phyloP scores from a whole-genome alignment of 2,329 filamentous ascomycete genomes.

The Fusarium equiseti region DNA sequence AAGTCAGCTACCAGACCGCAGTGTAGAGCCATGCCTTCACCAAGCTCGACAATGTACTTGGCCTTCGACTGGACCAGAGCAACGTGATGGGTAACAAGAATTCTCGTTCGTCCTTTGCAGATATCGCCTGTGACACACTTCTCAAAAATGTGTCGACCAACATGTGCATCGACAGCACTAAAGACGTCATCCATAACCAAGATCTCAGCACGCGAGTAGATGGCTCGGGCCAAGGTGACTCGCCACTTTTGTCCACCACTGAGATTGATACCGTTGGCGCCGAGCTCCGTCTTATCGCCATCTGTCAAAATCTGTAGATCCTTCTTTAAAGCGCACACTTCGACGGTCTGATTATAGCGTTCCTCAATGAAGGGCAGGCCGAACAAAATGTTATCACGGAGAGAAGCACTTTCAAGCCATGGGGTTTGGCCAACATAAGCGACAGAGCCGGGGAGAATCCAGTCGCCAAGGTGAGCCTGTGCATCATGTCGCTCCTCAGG shows the following conservation, averaged over 20 bases:
- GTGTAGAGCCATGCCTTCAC: slow-evolving; percentile 73
- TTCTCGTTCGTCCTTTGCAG: slow-evolving; percentile 76
- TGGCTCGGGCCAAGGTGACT: slow-evolving; percentile 80
- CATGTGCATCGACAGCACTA: slow-evolving; percentile 84
- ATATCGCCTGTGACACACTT: slow-evolving; percentile 79
- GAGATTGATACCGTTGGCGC: slow-evolving; percentile 85
- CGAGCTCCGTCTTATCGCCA: slow-evolving; percentile 84
- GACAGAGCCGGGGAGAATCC: slow-evolving; percentile 76
- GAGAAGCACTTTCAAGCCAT: slow-evolving; percentile 86
- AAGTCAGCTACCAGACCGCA: slow-evolving; percentile 75
- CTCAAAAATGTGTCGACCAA: slow-evolving; percentile 83
- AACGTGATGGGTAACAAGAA: slow-evolving; percentile 85
- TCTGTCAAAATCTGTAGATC: slow-evolving; percentile 82
- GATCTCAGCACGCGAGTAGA: slow-evolving; percentile 83
- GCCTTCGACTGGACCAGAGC: slow-evolving; percentile 76
- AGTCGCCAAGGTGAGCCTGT: slow-evolving; percentile 72
- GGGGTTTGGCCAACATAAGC: slow-evolving; percentile 84
- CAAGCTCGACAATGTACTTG: slow-evolving; percentile 80
- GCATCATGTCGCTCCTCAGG: slow-evolving; percentile 69
- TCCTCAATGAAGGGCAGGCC: slow-evolving; percentile 75
- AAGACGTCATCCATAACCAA: slow-evolving; percentile 87
- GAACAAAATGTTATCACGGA: slow-evolving; percentile 83
- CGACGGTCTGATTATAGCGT: slow-evolving; percentile 78
- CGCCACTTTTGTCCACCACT: slow-evolving; percentile 88
- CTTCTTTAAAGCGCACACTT: slow-evolving; percentile 79